Base-by-base conservation (phyloP, 2,329 filamentous ascomycete genomes). In the Venturia effusa region DNA sequence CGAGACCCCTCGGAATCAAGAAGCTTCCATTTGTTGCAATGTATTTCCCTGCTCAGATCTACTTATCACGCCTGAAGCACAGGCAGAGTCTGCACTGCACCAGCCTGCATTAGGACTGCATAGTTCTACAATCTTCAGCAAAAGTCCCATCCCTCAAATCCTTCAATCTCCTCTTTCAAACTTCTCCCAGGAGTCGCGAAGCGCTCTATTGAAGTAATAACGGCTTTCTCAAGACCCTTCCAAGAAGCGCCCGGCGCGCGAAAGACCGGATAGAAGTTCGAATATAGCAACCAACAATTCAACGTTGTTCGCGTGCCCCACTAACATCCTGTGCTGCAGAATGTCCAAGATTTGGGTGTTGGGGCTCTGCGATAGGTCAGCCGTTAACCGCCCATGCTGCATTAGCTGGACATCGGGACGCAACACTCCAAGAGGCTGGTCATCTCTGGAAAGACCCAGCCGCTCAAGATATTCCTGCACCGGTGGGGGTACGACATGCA, bases 281-380 rank as follows among this genome's bases (percentile, higher is more conserved):
- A 34, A 57, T 37, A 57, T 57, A 57, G 30, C 51, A 57, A 57
- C 51, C 51, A 57, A 57, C 51, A 57, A 34, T 24, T 34, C 15
- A 11, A n/a, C 51, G 51, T 32, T n/a, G 51, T 57, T 34, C 30
- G 27, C 15, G 2, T 57, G 51, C 51, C 51, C 27, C 51, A 34
- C 51, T 34, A n/a, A 15, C 17, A 22, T 15, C 30, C 30, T 57
- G 51, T 34, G 51, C 51, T 57, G 51, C 51, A 57, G 51, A 57
- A 34, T 34, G 4, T 57, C 51, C 51, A 57, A 22, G 30, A 57
- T n/a, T n/a, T 34, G 3, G 17, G 51, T 57, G 51, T 57, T 57
- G 51, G 51, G 51, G 51, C 51, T 57, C 30, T 57, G 13, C 51
- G 51, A 57, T 57, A 57, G 51, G 51, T 15, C 51, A 57, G 30